Percentiles rank a stretch among this genome's conserved stretches.
phyloP scores from a whole-genome alignment of 106 monocot species.

The Iris macrosiphon region DNA sequence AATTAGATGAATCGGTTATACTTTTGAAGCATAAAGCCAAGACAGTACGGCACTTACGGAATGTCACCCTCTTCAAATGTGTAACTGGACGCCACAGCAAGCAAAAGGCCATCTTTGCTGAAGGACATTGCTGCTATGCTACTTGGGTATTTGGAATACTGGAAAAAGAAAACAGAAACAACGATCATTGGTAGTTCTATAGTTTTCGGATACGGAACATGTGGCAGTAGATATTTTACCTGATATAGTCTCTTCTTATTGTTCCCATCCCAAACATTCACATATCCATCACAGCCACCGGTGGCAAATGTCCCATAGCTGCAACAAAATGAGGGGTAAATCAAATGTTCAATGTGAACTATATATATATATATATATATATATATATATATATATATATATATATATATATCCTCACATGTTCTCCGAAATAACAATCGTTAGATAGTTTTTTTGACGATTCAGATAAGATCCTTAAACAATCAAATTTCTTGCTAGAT shows the following conservation, averaged over 20 bases:
- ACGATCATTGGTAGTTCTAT: not conserved
- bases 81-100: constrained; percentile 95
- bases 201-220: not conserved
- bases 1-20: not conserved
- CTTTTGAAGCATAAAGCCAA: not conserved
- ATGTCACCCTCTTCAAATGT: constrained; percentile 94
- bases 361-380: not conserved
- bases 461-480: too few species aligned
- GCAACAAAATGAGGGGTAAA: constrained; percentile 13
- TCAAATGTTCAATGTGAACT: not conserved
- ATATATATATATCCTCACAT: too few species aligned
- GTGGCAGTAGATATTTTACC: constrained; percentile 23
- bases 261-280: constrained; percentile 98
- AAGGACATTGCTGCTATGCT: constrained; percentile 94
- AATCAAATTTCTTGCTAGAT: too few species aligned
- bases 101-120: constrained; percentile 74
- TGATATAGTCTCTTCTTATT: constrained; percentile 98
- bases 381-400: not conserved
- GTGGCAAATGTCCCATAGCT: constrained; percentile 99
- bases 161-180: constrained; percentile 1
- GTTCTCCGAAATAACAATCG: too few species aligned
- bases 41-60: constrained; percentile 30
- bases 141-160: constrained; percentile 87
- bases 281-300: constrained; percentile 96
- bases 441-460: too few species aligned